Conservation (phyloP, 257 asterid genomes). For the Solanum dulcamara region DNA sequence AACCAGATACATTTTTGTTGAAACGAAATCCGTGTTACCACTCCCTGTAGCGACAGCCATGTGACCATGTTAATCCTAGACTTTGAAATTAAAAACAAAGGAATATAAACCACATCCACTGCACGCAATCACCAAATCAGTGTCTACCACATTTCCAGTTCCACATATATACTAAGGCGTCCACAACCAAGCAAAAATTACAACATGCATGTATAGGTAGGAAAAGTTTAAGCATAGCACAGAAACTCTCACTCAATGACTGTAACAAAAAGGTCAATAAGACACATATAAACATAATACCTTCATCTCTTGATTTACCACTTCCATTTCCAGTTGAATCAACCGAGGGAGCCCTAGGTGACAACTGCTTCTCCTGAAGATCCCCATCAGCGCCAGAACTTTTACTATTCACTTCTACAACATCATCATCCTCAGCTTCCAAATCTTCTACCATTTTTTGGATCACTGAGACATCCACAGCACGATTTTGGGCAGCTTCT, state of each 20-base stretch:
- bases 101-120: not conserved
- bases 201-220: not conserved
- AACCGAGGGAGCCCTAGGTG: not conserved
- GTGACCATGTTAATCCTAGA: not conserved
- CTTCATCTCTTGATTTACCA: not conserved
- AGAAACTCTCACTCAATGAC: not conserved
- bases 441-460: not conserved
- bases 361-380: not conserved
- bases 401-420: not conserved
- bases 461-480: not conserved
- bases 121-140: not conserved
- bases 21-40: not conserved
- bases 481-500: not conserved
- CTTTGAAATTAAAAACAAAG: not conserved
- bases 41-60: not conserved
- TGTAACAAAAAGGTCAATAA: not conserved
- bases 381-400: not conserved
- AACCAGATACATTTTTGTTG: not conserved
- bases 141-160: not conserved
- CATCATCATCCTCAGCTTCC: not conserved
- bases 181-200: not conserved
- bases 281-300: not conserved
- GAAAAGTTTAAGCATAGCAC: not conserved
- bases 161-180: not conserved
- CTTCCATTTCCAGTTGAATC: not conserved